phyloP scores from a whole-genome alignment of 148 eudicot genomes.

The Rhododendron ovatum region DNA sequence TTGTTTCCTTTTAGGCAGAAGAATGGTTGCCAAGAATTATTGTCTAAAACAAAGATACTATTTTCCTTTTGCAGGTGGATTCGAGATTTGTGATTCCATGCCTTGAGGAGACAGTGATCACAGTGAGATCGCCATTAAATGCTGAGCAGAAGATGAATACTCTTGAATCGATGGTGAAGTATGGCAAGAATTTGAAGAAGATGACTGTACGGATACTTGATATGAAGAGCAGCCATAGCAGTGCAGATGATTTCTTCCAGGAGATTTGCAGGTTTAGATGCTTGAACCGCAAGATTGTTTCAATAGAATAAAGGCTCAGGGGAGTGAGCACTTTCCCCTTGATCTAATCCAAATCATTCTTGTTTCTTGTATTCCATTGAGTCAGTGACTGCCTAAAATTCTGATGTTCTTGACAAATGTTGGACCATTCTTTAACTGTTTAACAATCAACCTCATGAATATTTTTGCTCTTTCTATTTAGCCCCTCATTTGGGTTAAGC shows the following conservation, averaged over 20 bases:
- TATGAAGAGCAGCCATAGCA: conserved; percentile 90
- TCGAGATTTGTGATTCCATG: conserved; percentile 63
- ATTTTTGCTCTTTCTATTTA: neutral
- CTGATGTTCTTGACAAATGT: conserved; percentile 2
- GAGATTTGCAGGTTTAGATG: conserved; percentile 71
- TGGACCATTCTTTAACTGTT: neutral
- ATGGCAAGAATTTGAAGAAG: conserved; percentile 59
- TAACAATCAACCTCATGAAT: neutral
- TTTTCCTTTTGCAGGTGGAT: conserved; percentile 54
- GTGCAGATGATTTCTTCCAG: conserved; percentile 90
- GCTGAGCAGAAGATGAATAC: conserved; percentile 96
- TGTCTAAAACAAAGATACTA: neutral
- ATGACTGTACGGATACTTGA: conserved; percentile 79
- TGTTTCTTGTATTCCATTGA: neutral
- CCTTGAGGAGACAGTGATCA: conserved; percentile 67
- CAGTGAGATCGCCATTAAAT: conserved; percentile 87
- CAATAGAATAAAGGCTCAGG: conserved; percentile 43
- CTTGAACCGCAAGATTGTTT: conserved; percentile 59
- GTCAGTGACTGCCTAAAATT: neutral
- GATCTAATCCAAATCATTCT: neutral
- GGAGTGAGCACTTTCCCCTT: conserved; percentile 3
- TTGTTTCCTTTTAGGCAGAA: neutral
- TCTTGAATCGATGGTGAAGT: conserved; percentile 74
- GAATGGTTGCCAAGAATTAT: neutral
- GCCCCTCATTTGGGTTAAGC: neutral